These are phyloP conservation scores for Tolypocladium nubicola DNA, from an alignment of 2,329 filamentous ascomycete species.

Conservation along the genomic window DNA sequence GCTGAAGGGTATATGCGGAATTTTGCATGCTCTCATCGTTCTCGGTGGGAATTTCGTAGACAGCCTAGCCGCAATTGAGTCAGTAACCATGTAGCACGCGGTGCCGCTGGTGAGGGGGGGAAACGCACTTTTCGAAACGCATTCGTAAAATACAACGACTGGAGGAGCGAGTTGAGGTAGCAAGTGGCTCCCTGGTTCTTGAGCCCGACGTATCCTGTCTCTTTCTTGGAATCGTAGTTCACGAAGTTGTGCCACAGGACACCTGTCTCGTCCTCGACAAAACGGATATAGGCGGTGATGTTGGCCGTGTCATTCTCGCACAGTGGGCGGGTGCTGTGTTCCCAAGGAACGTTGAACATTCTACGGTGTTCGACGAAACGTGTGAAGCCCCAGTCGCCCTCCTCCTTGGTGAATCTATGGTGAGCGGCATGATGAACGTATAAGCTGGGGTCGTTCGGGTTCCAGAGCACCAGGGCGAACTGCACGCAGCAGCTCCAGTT, in stretches of 20 bases:
- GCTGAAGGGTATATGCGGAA: constrained; percentile 87
- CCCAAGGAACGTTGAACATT: constrained; percentile 72
- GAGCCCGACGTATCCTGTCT: constrained; percentile 91
- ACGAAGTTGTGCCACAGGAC: constrained; percentile 86
- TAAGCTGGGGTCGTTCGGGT: constrained; percentile 81
- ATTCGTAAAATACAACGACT: constrained; percentile 81
- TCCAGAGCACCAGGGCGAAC: constrained; percentile 90
- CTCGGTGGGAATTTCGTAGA: constrained; percentile 93
- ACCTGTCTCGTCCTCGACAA: constrained; percentile 79
- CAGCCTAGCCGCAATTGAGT: constrained; percentile 45
- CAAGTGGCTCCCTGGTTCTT: constrained; percentile 95
- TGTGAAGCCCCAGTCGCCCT: constrained; percentile 99
- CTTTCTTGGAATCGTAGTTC: constrained; percentile 98
- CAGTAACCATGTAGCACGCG: background rate
- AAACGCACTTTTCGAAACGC: constrained; percentile 73
- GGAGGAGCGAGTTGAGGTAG: constrained; percentile 75
- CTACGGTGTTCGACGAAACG: constrained; percentile 80
- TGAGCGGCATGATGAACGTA: constrained; percentile 76
- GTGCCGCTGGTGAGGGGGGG: background rate
- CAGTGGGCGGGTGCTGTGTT: constrained; percentile 57
- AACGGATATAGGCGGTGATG: constrained; percentile 71
- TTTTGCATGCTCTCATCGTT: constrained; percentile 71
- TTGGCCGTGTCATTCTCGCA: constrained; percentile 69
- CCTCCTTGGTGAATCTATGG: constrained; percentile 91
- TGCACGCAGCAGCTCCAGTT: constrained; percentile 97